Evolutionary conservation across 768 basidiomycete species (phyloP), one percentile per base, ranked within the genome.

Genomic region (Collybiopsis confluens): DNA sequence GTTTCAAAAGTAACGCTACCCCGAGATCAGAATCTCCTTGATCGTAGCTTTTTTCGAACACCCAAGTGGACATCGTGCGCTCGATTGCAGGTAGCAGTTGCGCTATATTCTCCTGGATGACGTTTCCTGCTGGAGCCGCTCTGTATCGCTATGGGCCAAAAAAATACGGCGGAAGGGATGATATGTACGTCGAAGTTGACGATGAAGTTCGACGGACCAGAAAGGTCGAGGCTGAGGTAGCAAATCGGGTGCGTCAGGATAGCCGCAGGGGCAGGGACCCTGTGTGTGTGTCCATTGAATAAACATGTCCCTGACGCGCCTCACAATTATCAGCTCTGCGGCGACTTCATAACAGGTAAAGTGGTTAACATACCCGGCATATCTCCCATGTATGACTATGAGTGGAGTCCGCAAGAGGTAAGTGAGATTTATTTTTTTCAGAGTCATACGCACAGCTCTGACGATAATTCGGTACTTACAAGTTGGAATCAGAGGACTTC

Each of bases 371-470:
- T 53, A 23, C 52, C 52, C 1, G 52, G 52, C 8, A 20, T 35
- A 44, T 43, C 52, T 33, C 27, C 43, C 1, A 53, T 53, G 52
- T 53, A 53, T 45, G 52, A 53, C 33, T 45, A 53, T 35, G 52
- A 53, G 23, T 53, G 43, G 41, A 16, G 8, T 37, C 52, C 52
- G 10, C 52, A 53, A 53, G 43, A 33, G 27, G 52, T 53, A 45
- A 24, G n/a, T n/a, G n/a, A n/a, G n/a, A n/a, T n/a, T n/a, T n/a
- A n/a, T n/a, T n/a, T n/a, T n/a, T n/a, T n/a, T n/a, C n/a, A n/a
- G n/a, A n/a, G n/a, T n/a, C n/a, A n/a, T n/a, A n/a, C n/a, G n/a
- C n/a, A n/a, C n/a, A n/a, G n/a, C n/a, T n/a, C n/a, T n/a, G n/a
- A n/a, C n/a, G n/a, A n/a, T n/a, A n/a, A n/a, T n/a, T n/a, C n/a